Evolutionary conservation across 2,329 filamentous ascomycete genomes (phyloP).

Genomic region (Coniochaeta sp.): DNA sequence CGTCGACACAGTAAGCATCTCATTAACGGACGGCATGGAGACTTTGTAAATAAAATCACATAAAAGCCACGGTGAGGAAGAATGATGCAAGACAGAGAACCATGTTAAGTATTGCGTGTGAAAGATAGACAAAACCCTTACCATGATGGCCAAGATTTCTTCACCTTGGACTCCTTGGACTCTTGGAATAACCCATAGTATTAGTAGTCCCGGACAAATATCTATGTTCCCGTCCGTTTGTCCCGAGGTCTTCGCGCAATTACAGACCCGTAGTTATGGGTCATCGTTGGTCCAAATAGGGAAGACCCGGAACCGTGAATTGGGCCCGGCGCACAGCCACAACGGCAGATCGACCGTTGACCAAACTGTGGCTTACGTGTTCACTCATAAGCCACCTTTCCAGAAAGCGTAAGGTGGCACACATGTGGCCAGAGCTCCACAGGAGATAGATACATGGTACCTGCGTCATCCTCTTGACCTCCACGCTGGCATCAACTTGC

Average conservation of each 20-base stretch:
- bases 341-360: neutral
- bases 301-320: neutral
- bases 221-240: neutral
- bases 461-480: neutral
- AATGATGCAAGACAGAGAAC: no score
- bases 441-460: neutral
- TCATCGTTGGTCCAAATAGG: neutral
- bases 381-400: neutral
- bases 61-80: neutral
- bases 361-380: neutral
- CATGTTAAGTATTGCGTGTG: neutral
- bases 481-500: slow-evolving; percentile 2
- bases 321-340: neutral
- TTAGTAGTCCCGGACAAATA: neutral
- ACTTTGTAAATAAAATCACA: neutral
- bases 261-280: neutral
- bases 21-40: neutral
- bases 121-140: neutral
- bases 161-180: no score
- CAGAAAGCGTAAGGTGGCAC: no score
- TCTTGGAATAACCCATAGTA: no score
- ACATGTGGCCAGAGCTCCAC: neutral
- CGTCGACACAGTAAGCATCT: neutral
- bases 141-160: neutral
- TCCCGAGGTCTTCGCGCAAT: neutral